Percentiles rank a stretch among this genome's conserved stretches.
Conservation (phyloP, 2,329 filamentous ascomycete species). For the Aspergillus ochraceus region DNA sequence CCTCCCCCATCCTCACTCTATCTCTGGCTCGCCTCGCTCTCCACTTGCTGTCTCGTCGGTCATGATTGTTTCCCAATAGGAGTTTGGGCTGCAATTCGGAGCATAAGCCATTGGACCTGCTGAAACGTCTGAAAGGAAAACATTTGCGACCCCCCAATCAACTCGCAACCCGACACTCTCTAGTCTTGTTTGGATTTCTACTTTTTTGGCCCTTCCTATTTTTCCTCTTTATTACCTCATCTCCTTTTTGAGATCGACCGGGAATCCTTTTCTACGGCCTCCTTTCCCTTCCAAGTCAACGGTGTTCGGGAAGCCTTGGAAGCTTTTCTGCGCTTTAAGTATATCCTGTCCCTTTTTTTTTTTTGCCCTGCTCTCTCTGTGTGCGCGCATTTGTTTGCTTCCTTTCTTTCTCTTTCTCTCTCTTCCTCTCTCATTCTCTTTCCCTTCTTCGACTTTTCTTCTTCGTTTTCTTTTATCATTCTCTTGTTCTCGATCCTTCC, state of each 20-base stretch:
- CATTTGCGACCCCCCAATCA: background rate
- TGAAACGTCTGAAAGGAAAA: background rate
- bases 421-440: slow-evolving; percentile 9
- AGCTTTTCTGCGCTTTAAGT: background rate
- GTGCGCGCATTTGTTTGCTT: background rate
- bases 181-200: background rate
- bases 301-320: background rate
- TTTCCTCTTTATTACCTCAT: slow-evolving; percentile 6
- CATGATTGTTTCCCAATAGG: slow-evolving; percentile 9
- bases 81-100: slow-evolving; percentile 13
- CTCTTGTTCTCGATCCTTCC: slow-evolving; percentile 7
- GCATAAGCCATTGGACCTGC: slow-evolving; percentile 8
- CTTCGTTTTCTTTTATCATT: background rate
- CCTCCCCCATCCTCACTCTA: background rate
- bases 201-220: background rate
- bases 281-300: background rate
- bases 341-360: background rate
- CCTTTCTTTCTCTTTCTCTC: slow-evolving; percentile 1
- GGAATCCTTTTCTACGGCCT: background rate
- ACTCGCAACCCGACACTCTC: background rate
- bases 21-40: slow-evolving; percentile 4
- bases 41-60: slow-evolving; percentile 1
- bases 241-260: background rate
- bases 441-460: background rate
- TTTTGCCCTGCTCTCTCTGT: background rate